Evolutionary conservation across 2,329 filamentous ascomycete genomes (phyloP), one percentile per base, ranked within the genome.

Genomic region (Aspergillus sojae): DNA sequence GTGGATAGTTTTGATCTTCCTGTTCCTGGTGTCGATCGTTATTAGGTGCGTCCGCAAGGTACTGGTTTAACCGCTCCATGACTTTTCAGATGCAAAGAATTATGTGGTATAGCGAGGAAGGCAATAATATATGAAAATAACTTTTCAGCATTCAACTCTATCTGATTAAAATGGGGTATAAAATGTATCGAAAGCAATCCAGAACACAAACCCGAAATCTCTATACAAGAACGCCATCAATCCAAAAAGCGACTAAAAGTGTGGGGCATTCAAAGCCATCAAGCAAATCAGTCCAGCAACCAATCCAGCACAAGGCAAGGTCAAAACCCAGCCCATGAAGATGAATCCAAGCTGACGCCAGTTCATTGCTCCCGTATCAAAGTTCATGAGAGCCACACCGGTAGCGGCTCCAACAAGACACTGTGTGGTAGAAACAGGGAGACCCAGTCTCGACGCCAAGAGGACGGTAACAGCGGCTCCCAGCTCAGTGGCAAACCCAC

Each of bases 271-370:
- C 61, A 81, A 63, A 10, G 79, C 78, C 75, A 82, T 79, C 55
- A 77, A 62, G 61, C 77, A 79, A 5, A 81, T 56, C 36, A 81
- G 57, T 0, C 80, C 80, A 16, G 76, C 68, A 21, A 80, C 72
- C 56, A 81, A 65, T 48, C 80, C 81, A 30, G 81, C 80, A 61
- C 63, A 70, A 52, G 81, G 81, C 10, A 83, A 69, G 1, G 81
- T 83, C 52, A 82, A 67, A 39, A 83, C 70, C 81, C 81, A 82
- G 11, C 79, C 80, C 21, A 73, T 70, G 63, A 81, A 80, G 54
- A 83, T 82, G 68, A 75, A 81, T 1, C 67, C 74, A 14, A 82
- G 61, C 68, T 81, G 79, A 50, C 75, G 72, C 80, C 80, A 83
- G 61, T 83, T 83, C 62, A 83, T 76, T 1, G 79, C 78, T 16